A percentile compares a stretch with the other conserved stretches of the same genome.
These are phyloP conservation scores for Grifola frondosa DNA, from an alignment of 1,284 basidiomycete genomes.

Conservation along the genomic window DNA sequence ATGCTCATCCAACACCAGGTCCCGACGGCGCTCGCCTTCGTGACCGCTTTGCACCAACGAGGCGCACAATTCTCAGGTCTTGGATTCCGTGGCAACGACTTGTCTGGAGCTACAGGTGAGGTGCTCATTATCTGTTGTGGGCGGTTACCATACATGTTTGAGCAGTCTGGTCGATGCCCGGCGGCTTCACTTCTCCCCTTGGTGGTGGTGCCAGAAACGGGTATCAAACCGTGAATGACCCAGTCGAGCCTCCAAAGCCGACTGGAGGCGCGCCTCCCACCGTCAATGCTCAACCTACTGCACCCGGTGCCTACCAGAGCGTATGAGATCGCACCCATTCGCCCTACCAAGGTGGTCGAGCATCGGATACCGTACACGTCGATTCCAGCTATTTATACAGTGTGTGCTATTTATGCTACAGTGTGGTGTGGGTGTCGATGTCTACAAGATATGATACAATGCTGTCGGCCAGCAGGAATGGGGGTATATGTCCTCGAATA, in stretches of 20 bases:
- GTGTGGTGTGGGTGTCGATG: no score
- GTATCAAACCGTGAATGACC: slow-evolving; percentile 75
- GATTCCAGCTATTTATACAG: slow-evolving; percentile 16
- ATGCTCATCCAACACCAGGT: slow-evolving; percentile 23
- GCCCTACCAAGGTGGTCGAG: no score
- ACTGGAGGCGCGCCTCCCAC: slow-evolving; percentile 28
- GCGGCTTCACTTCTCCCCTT: slow-evolving; percentile 61
- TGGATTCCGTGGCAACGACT: slow-evolving; percentile 49
- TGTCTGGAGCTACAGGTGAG: slow-evolving; percentile 64
- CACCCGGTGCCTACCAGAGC: slow-evolving; percentile 54
- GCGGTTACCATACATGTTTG: not conserved
- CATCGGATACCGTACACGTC: no score
- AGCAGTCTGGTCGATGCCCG: slow-evolving; percentile 84
- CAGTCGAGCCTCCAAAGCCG: slow-evolving; percentile 40
- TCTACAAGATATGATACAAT: no score
- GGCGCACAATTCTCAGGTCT: slow-evolving; percentile 62
- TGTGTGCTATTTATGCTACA: slow-evolving; percentile 11
- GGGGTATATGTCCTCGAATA: not conserved
- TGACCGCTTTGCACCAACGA: slow-evolving; percentile 56
- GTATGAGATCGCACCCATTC: no score
- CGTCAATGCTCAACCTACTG: slow-evolving; percentile 20
- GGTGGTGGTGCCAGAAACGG: slow-evolving; percentile 53
- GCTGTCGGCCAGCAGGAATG: not conserved
- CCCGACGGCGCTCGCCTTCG: slow-evolving; percentile 63
- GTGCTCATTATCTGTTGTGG: not conserved